These are phyloP conservation scores for Verticillium nubilum DNA, from an alignment of 2,329 filamentous ascomycete genomes.

Conservation along the genomic window DNA sequence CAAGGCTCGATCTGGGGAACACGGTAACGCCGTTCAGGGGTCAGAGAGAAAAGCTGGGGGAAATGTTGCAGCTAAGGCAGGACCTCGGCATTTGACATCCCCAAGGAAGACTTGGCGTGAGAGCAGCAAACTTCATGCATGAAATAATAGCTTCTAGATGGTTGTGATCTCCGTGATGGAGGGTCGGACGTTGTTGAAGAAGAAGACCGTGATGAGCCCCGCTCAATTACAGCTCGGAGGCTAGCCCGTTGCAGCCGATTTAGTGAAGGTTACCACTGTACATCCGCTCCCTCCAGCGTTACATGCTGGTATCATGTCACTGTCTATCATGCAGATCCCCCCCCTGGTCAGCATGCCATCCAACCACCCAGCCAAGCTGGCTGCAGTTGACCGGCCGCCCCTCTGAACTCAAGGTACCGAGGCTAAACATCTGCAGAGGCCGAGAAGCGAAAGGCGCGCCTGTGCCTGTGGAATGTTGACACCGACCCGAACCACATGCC, in stretches of 20 bases:
- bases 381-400: conserved; percentile 4
- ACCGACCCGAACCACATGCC: conserved; percentile 10
- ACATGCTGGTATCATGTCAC: not conserved
- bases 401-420: conserved; percentile 7
- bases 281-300: not conserved
- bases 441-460: conserved; percentile 12
- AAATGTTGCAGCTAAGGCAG: not conserved
- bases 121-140: not conserved
- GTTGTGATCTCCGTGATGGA: not conserved
- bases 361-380: conserved; percentile 2
- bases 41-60: not conserved
- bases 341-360: not conserved
- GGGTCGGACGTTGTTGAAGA: not conserved
- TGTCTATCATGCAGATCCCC: not conserved
- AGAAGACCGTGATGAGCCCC: not conserved
- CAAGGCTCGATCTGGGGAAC: not conserved
- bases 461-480: conserved; percentile 4
- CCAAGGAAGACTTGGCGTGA: not conserved
- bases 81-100: not conserved
- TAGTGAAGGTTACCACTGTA: not conserved
- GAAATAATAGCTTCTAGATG: not conserved
- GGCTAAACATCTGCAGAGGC: conserved; percentile 11
- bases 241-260: not conserved
- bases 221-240: not conserved
- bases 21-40: not conserved